Conservation (phyloP, 805 yeast species). For the Kregervanrija pseudodelftensis region DNA sequence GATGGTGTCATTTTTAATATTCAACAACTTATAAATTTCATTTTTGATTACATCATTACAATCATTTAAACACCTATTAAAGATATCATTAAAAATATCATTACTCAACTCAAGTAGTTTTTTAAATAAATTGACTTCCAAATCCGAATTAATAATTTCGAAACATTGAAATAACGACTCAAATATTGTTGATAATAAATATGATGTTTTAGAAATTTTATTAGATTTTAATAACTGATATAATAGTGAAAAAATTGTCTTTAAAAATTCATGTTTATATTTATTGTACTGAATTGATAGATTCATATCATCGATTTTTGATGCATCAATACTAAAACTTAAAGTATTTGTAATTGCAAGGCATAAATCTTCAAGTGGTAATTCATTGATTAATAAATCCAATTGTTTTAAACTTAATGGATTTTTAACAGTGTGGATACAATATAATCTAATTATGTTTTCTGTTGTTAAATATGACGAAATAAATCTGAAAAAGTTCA, state of each 20-base stretch:
- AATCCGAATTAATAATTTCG: conserved; percentile 13
- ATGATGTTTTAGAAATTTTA: conserved; percentile 11
- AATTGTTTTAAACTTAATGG: conserved; percentile 3
- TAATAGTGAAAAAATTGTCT: conserved; percentile 14
- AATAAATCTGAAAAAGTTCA: conserved; percentile 7
- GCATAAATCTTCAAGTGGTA: conserved; percentile 20
- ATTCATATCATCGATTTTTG: conserved; percentile 20
- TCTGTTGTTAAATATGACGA: conserved; percentile 18
- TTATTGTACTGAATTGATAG: conserved; percentile 26
- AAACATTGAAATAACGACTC: conserved; percentile 20
- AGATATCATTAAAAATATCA: conserved; percentile 8
- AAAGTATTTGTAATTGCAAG: conserved; percentile 17
- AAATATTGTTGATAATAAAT: conserved; percentile 15
- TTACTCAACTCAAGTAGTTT: conserved; percentile 11
- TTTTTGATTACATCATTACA: conserved; percentile 8
- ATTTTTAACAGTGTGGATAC: conserved; percentile 12
- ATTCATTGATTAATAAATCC: conserved; percentile 5
- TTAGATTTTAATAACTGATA: conserved; percentile 6
- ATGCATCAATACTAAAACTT: conserved; percentile 19
- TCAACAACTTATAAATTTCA: conserved; percentile 7
- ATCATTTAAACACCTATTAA: conserved; percentile 13
- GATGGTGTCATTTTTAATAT: neutral
- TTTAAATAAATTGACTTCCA: conserved; percentile 6
- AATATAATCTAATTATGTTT: conserved; percentile 21
- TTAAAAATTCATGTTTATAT: conserved; percentile 17